Percentiles rank a stretch among this genome's conserved stretches.
These are phyloP conservation scores for Phytophthora tubulina DNA, from an alignment of 352 stramenopile genomes.

Conservation along the genomic window DNA sequence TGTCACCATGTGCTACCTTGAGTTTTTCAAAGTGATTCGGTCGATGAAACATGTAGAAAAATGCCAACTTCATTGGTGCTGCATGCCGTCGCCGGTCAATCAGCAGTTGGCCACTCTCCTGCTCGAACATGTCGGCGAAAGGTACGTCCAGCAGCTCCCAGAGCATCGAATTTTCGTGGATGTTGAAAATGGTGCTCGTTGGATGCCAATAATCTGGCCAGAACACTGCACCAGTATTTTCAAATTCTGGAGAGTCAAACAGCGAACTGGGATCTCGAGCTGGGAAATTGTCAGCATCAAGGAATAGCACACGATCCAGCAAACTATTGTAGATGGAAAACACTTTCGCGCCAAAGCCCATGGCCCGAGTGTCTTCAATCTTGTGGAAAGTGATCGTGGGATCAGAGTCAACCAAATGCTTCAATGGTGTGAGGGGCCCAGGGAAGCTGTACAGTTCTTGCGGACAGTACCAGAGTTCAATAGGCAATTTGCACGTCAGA, in stretches of 20 bases:
- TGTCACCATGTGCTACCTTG: slow-evolving; percentile 61
- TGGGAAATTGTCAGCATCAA: slow-evolving; percentile 67
- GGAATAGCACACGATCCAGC: slow-evolving; percentile 57
- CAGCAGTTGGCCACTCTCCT: slow-evolving; percentile 69
- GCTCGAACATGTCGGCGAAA: slow-evolving; percentile 69
- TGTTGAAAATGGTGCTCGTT: slow-evolving; percentile 67
- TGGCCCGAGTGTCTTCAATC: slow-evolving; percentile 42
- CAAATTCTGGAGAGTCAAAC: slow-evolving; percentile 51
- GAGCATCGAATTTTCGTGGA: slow-evolving; percentile 56
- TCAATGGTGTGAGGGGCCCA: slow-evolving; percentile 24
- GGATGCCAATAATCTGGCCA: slow-evolving; percentile 77
- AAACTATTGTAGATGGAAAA: slow-evolving; percentile 54
- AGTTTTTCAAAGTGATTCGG: slow-evolving; percentile 48
- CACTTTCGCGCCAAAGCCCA: slow-evolving; percentile 61
- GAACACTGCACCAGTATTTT: slow-evolving; percentile 54
- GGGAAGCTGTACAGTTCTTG: slow-evolving; percentile 47
- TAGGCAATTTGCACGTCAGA: slow-evolving; percentile 51
- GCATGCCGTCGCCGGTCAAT: slow-evolving; percentile 48
- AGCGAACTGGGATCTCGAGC: slow-evolving; percentile 57
- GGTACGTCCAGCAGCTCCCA: slow-evolving; percentile 60
- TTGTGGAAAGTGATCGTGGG: slow-evolving; percentile 24
- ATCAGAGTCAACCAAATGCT: slow-evolving; percentile 41
- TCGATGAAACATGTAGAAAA: slow-evolving; percentile 55
- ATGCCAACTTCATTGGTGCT: slow-evolving; percentile 41
- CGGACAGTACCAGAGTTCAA: slow-evolving; percentile 65